Evolutionary conservation across 345 rosid genomes (phyloP).

Genomic region (Ricinus communis): DNA sequence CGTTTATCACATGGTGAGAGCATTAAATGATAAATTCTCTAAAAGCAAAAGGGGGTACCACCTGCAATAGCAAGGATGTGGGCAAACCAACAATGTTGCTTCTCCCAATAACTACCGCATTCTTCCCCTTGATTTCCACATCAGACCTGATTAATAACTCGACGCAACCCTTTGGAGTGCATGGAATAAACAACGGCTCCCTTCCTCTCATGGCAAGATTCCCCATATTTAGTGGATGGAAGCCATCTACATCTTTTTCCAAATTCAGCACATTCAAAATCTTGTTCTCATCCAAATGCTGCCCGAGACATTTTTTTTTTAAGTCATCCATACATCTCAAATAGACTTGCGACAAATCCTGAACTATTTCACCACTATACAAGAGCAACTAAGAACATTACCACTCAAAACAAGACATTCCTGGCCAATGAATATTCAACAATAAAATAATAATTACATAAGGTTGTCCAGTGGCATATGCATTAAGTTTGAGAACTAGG

Average conservation of each 20-base stretch:
- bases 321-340: constrained; percentile 21
- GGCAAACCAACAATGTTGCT: constrained; percentile 95
- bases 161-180: constrained; percentile 86
- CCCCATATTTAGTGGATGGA: constrained; percentile 83
- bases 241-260: constrained; percentile 92
- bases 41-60: constrained; percentile 16
- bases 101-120: constrained; percentile 84
- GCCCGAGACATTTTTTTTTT: constrained; percentile 32
- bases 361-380: constrained; percentile 15
- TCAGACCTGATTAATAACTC: constrained; percentile 81
- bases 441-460: neutral
- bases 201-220: constrained; percentile 93
- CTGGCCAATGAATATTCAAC: neutral
- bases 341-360: constrained; percentile 24
- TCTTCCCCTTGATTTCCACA: constrained; percentile 67
- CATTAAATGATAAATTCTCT: neutral
- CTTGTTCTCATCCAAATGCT: constrained; percentile 85
- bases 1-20: constrained; percentile 7
- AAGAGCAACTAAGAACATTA: constrained; percentile 10
- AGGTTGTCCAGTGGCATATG: neutral
- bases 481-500: neutral
- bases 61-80: constrained; percentile 81
- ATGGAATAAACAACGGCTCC: constrained; percentile 80
- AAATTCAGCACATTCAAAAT: constrained; percentile 61
- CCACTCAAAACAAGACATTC: neutral